Evolutionary conservation across 2,329 filamentous ascomycete species (phyloP).

Genomic region (Exserohilum rostratum): DNA sequence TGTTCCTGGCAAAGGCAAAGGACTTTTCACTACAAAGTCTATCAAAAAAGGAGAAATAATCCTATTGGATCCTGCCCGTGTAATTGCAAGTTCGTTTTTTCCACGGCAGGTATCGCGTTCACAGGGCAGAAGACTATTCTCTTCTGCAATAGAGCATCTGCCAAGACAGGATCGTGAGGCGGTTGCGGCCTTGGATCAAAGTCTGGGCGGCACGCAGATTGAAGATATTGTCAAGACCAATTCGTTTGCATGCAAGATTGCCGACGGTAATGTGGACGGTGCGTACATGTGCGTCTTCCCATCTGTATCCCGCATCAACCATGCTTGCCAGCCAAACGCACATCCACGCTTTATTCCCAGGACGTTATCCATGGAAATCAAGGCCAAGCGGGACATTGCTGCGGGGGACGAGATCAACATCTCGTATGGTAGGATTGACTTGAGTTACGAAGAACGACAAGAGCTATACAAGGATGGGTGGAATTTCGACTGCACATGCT

Average conservation of each 20-base stretch:
- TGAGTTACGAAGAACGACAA: constrained; percentile 24
- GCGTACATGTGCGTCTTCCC: constrained; percentile 35
- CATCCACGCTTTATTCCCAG: constrained; percentile 28
- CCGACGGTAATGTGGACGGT: constrained; percentile 26
- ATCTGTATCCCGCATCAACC: constrained; percentile 30
- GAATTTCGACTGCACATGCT: constrained; percentile 32
- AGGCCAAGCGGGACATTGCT: constrained; percentile 24
- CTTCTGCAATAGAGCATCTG: constrained; percentile 16
- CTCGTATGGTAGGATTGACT: constrained; percentile 28
- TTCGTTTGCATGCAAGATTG: constrained; percentile 29
- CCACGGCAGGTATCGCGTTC: constrained; percentile 15
- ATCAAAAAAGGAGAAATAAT: constrained; percentile 25
- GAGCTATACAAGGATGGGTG: constrained; percentile 28
- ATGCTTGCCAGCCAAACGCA: constrained; percentile 32
- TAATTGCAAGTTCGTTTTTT: constrained; percentile 30
- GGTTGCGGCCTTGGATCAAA: constrained; percentile 24
- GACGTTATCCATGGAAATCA: constrained; percentile 30
- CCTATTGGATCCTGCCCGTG: constrained; percentile 26
- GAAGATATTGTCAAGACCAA: constrained; percentile 34
- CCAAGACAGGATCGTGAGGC: constrained; percentile 7
- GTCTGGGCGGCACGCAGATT: constrained; percentile 18
- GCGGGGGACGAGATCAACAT: constrained; percentile 33
- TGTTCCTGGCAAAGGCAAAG: constrained; percentile 33
- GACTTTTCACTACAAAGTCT: constrained; percentile 20
- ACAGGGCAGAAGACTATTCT: constrained; percentile 22